phyloP scores from a whole-genome alignment of 352 stramenopile species.

The Globisporangium radiosum region DNA sequence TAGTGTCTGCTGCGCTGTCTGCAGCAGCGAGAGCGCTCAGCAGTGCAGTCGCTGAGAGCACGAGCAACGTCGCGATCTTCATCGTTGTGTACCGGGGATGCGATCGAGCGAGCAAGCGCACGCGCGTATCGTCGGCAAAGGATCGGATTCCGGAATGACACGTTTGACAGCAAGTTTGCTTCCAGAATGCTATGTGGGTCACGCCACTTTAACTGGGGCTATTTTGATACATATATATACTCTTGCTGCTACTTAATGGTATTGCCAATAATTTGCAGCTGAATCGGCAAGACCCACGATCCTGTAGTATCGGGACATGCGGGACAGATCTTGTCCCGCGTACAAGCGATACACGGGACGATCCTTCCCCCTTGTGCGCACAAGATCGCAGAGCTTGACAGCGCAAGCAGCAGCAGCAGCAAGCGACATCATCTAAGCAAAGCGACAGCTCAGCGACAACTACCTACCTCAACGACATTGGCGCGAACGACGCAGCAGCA shows the following conservation, averaged over 20 bases:
- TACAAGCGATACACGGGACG: too few species aligned
- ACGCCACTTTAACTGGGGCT: too few species aligned
- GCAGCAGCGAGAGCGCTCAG: slow-evolving; percentile 11
- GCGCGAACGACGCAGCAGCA: slow-evolving; percentile 1
- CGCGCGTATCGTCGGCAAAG: not conserved
- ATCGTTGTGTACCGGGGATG: slow-evolving; percentile 21
- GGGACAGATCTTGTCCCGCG: too few species aligned
- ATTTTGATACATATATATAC: too few species aligned
- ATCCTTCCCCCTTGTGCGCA: not conserved
- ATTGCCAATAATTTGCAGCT: too few species aligned
- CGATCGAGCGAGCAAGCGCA: not conserved
- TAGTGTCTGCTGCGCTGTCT: too few species aligned
- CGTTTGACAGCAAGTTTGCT: too few species aligned
- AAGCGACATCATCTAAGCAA: slow-evolving; percentile 10
- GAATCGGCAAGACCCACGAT: too few species aligned
- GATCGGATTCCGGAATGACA: too few species aligned
- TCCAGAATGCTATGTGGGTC: too few species aligned
- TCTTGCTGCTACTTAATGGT: too few species aligned
- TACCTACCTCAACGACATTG: not conserved
- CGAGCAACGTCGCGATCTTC: slow-evolving; percentile 43
- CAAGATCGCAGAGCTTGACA: slow-evolving; percentile 6
- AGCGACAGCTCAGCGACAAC: not conserved
- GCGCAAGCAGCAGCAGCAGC: not conserved
- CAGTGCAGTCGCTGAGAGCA: slow-evolving; percentile 35
- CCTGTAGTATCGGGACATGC: too few species aligned